Percentiles rank a stretch among this genome's conserved stretches.
Conservation (phyloP, 345 rosid genomes). For the Mallotus nudiflorus region DNA sequence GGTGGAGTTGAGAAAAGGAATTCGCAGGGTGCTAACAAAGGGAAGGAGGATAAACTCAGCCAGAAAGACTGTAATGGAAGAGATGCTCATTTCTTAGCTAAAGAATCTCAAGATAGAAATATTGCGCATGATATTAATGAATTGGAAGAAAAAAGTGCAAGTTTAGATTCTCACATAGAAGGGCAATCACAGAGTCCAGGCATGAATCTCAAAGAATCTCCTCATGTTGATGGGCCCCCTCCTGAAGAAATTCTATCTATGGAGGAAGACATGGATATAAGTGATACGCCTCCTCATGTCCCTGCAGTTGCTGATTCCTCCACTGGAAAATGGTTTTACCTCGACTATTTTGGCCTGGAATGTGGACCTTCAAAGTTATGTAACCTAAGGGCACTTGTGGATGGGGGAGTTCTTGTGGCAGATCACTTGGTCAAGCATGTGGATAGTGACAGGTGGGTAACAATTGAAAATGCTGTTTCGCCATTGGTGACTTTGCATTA, state of each 20-base stretch:
- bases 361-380: conserved; percentile 79
- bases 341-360: conserved; percentile 82
- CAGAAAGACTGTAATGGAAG: conserved; percentile 48
- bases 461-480: conserved; percentile 94
- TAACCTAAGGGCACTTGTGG: conserved; percentile 79
- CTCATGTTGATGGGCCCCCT: conserved; percentile 47
- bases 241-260: conserved; percentile 79
- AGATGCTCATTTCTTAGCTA: conserved; percentile 41
- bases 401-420: conserved; percentile 70
- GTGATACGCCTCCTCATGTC: conserved; percentile 92
- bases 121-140: conserved; percentile 30
- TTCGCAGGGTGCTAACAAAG: conserved; percentile 49
- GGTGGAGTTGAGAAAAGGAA: conserved; percentile 57
- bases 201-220: conserved; percentile 43
- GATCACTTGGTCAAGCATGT: conserved; percentile 91
- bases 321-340: conserved; percentile 92
- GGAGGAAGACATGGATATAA: conserved; percentile 99
- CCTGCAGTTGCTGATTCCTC: conserved; percentile 57
- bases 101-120: conserved; percentile 62
- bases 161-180: conserved; percentile 49
- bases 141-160: conserved; percentile 48
- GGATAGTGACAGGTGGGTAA: conserved; percentile 89
- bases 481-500: conserved; percentile 59
- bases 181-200: conserved; percentile 46
- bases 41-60: conserved; percentile 56